Evolutionary conservation across 2,329 filamentous ascomycete species (phyloP).

Genomic region (Botryotinia narcissicola): DNA sequence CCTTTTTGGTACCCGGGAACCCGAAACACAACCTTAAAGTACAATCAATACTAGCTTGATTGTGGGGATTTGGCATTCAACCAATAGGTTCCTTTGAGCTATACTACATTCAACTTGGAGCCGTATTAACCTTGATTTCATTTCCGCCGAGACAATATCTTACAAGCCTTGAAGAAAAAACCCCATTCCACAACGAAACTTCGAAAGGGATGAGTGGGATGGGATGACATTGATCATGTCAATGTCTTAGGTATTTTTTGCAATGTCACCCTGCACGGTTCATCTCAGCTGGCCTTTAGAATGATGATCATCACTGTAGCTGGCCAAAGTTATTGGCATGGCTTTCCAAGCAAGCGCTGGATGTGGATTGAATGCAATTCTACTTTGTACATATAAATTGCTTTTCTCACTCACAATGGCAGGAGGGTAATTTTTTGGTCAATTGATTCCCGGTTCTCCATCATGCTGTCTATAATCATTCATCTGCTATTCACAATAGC

Average conservation of each 20-base stretch:
- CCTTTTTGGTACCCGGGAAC: background rate
- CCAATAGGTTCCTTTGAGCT: background rate
- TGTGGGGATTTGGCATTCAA: background rate
- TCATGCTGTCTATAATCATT: conserved; percentile 1
- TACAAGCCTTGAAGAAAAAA: background rate
- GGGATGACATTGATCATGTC: background rate
- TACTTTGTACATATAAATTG: background rate
- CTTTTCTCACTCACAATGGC: background rate
- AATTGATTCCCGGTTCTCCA: background rate
- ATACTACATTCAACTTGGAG: background rate
- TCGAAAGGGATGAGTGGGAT: background rate
- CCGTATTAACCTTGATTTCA: background rate
- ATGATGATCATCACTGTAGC: background rate
- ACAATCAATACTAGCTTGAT: background rate
- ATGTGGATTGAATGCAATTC: background rate
- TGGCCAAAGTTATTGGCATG: background rate
- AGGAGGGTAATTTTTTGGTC: background rate
- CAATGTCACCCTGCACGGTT: background rate
- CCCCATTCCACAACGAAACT: background rate
- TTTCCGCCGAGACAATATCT: background rate
- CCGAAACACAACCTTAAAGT: background rate
- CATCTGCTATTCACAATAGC: background rate
- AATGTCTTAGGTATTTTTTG: background rate
- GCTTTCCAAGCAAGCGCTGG: background rate
- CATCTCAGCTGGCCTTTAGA: background rate